A percentile compares a stretch with the other conserved stretches of the same genome.
These are phyloP conservation scores for Eucalyptus cladocalyx DNA, from an alignment of 345 rosid genomes.

Conservation along the genomic window DNA sequence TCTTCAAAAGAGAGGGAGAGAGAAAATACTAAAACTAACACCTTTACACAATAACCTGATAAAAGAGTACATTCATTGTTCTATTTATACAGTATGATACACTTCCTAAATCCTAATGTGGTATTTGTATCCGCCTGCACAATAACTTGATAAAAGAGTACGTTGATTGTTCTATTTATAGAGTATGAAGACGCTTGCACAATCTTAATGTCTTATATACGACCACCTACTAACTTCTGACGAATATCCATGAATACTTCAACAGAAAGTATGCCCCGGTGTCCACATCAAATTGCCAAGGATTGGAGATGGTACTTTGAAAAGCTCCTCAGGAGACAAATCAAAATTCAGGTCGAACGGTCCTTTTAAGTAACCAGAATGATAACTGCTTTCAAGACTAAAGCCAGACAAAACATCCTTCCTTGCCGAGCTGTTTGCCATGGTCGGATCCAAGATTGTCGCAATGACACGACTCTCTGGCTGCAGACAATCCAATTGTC, in stretches of 20 bases:
- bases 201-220: not conserved
- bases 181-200: not conserved
- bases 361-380: not conserved
- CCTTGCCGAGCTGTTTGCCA: not conserved
- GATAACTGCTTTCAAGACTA: not conserved
- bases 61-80: not conserved
- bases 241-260: not conserved
- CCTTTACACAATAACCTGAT: not conserved
- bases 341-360: not conserved
- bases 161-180: not conserved
- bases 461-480: not conserved
- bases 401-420: not conserved
- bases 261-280: not conserved
- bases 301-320: too few relatives aligned
- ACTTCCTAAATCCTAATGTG: not conserved
- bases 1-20: not conserved
- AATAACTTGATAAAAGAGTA: not conserved
- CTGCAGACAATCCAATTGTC: not conserved
- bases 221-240: not conserved
- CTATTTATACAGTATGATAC: not conserved
- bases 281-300: too few relatives aligned
- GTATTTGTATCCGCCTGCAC: not conserved
- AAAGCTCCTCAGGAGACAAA: too few relatives aligned
- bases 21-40: not conserved
- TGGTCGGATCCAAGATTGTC: not conserved